Evolutionary conservation across 2,329 filamentous ascomycete species (phyloP), one percentile per base, ranked within the genome.

Genomic region (Penicillium capsulatum): DNA sequence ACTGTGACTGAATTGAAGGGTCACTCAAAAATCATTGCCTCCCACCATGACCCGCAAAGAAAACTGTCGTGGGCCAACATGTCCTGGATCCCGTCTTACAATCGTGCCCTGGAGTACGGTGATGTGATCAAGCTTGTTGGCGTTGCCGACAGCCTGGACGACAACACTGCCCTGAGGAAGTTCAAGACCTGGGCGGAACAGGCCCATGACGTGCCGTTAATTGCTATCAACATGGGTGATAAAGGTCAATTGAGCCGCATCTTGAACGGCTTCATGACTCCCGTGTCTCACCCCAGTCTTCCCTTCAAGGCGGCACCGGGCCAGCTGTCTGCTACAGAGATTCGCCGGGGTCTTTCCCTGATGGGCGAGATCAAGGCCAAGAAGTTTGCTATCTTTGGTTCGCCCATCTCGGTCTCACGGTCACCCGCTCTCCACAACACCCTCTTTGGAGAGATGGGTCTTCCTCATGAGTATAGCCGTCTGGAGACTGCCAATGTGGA

Each of bases 91-190:
- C 77, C 83, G 17, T 83, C 81, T 66, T 97, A 94, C 73, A 96
- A 96, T 66, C 81, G 81, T 57, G 91, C 91, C 11, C 71, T 96
- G 10, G 85, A 94, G 59, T 86, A 87, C 55, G 92, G 91, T 33
- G 89, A 97, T 59, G 75, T 97, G 42, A 88, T 98, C 69, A 98
- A 98, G 70, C 80, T 98, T 27, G 83, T 97, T 5, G 92, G 92
- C 28, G 74, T 84, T 40, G 91, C 91, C 1, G 79, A 75, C 39
- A 76, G 66, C 14, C 72, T 91, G 31, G 80, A 89, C 44, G 90
- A 97, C 67, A 98, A 98, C 63, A 92, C 86, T 59, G 80, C 84
- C 28, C 76, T 97, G 19, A 80, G 81, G 28, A 79, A 78, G 34
- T 98, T 98, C 77, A 90, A 86, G 69, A 69, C 75, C 15, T 83